These are phyloP conservation scores for Fusarium irregulare DNA, from an alignment of 2,329 filamentous ascomycete species.

Conservation along the genomic window DNA sequence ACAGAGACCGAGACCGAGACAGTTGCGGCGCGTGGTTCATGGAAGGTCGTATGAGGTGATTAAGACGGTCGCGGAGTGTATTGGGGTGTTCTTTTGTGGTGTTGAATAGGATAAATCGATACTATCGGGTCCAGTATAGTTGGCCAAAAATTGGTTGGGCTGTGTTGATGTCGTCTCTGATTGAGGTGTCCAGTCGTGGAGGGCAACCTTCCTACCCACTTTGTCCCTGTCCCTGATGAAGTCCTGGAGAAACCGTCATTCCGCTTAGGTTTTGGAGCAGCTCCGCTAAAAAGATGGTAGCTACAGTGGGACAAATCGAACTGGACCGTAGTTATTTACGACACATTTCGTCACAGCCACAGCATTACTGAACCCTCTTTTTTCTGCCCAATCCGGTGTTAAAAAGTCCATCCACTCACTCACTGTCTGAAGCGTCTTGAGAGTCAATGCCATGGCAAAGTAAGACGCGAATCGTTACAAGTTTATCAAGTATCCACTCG, in stretches of 20 bases:
- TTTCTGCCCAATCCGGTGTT: conserved; percentile 16
- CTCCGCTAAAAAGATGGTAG: conserved; percentile 16
- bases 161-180: conserved; percentile 36
- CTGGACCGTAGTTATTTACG: background rate
- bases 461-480: conserved; percentile 34
- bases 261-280: conserved; percentile 31
- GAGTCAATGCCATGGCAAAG: conserved; percentile 5
- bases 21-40: conserved; percentile 50
- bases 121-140: conserved; percentile 13
- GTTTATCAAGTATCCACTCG: conserved; percentile 29
- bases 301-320: background rate
- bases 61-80: background rate
- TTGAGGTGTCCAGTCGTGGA: conserved; percentile 40
- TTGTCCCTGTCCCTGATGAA: conserved; percentile 34
- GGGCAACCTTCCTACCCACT: conserved; percentile 41
- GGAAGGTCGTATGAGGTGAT: conserved; percentile 36
- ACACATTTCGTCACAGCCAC: conserved; percentile 36
- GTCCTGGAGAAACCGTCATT: conserved; percentile 44
- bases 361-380: conserved; percentile 23
- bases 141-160: conserved; percentile 12
- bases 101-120: background rate
- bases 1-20: conserved; percentile 40
- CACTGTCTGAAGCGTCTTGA: background rate
- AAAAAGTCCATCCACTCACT: background rate
- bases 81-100: conserved; percentile 7